Evolutionary conservation across 345 rosid genomes (phyloP).

Genomic region (Eucalyptus sideroxylon): DNA sequence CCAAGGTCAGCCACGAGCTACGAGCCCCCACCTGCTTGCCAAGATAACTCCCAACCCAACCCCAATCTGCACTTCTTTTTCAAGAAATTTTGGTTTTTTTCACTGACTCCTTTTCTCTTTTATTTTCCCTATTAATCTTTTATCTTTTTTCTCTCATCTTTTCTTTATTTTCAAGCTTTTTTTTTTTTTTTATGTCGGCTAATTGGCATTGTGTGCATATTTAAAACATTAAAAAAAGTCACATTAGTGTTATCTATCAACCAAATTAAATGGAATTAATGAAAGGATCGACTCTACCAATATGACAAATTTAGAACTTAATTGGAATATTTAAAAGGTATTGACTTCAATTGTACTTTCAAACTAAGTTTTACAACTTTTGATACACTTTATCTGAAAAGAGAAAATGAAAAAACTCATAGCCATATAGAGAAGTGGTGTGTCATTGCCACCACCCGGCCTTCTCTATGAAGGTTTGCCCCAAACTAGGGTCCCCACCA

Average conservation of each 20-base stretch:
- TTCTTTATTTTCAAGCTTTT: neutral
- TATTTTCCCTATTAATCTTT: neutral
- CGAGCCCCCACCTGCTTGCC: neutral
- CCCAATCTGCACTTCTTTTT: too few relatives aligned
- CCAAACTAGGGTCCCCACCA: neutral
- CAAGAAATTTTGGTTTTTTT: neutral
- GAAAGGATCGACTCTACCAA: neutral
- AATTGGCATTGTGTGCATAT: neutral
- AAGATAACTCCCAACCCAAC: too few relatives aligned
- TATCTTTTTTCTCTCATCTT: neutral
- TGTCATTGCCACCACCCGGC: neutral
- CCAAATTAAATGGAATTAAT: neutral
- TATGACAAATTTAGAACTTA: neutral
- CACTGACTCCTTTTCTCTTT: neutral
- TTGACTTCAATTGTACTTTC: neutral
- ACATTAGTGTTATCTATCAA: neutral
- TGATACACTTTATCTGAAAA: neutral
- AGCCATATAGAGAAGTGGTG: neutral
- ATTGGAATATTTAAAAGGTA: neutral
- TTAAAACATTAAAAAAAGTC: neutral
- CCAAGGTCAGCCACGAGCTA: neutral
- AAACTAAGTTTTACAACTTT: too few relatives aligned
- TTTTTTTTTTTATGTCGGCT: too few relatives aligned
- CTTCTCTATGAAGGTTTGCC: neutral
- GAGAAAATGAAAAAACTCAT: neutral